A percentile compares a stretch with the other conserved stretches of the same genome.
Evolutionary conservation across 2,329 filamentous ascomycete genomes (phyloP).

Genomic region (Coniochaeta prunicola): DNA sequence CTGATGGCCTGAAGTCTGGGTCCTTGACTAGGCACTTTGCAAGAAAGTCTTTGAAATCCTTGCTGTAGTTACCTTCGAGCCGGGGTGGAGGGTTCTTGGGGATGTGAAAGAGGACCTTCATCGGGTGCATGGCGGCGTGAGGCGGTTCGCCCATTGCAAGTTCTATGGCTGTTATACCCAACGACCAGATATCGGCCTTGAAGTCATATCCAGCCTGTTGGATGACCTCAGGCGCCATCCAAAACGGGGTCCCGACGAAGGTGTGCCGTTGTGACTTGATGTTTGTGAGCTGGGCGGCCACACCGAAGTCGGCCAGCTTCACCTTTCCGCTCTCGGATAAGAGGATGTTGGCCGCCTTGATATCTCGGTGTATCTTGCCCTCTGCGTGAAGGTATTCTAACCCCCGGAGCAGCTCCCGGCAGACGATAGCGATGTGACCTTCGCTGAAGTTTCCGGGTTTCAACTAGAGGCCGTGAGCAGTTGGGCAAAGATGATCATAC

Average conservation of each 20-base stretch:
- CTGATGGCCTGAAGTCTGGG: slow-evolving; percentile 73
- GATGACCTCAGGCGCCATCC: slow-evolving; percentile 95
- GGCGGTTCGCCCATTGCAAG: slow-evolving; percentile 86
- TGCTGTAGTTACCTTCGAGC: slow-evolving; percentile 79
- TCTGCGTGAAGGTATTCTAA: slow-evolving; percentile 90
- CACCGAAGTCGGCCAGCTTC: slow-evolving; percentile 94
- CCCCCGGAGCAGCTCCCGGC: slow-evolving; percentile 80
- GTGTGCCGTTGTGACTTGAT: slow-evolving; percentile 97
- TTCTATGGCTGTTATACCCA: slow-evolving; percentile 88
- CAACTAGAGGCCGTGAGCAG: slow-evolving; percentile 47
- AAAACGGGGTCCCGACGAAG: slow-evolving; percentile 94
- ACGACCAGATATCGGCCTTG: slow-evolving; percentile 89
- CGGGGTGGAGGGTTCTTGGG: slow-evolving; percentile 81
- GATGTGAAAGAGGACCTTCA: slow-evolving; percentile 90
- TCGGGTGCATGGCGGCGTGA: slow-evolving; percentile 76
- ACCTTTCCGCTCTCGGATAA: slow-evolving; percentile 86
- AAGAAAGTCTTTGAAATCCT: slow-evolving; percentile 91
- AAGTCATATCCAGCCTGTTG: slow-evolving; percentile 78
- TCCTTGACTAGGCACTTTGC: slow-evolving; percentile 88
- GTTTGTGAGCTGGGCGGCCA: slow-evolving; percentile 92
- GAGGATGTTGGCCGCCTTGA: slow-evolving; percentile 95
- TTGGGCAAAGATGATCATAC: not conserved
- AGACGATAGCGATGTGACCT: slow-evolving; percentile 87
- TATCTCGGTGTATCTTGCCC: slow-evolving; percentile 93
- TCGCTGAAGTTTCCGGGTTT: slow-evolving; percentile 88